phyloP scores from a whole-genome alignment of 768 basidiomycete genomes.

The Rhizopogon vinicolor region DNA sequence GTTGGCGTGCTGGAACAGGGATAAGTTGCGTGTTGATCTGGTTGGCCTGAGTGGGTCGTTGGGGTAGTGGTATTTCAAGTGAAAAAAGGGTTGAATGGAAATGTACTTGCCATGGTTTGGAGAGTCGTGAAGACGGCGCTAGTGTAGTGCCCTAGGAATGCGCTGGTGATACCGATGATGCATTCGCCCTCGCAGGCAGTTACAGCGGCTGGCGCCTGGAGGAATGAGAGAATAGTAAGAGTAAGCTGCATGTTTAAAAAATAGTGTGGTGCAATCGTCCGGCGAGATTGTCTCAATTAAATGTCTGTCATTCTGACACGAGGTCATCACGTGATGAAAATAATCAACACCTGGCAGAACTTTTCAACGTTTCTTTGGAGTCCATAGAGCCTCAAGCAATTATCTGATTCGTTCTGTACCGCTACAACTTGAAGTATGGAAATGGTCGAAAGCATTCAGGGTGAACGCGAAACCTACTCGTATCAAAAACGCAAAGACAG shows the following conservation, averaged over 20 bases:
- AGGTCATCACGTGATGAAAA: background rate
- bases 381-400: background rate
- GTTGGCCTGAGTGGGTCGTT: constrained; percentile 24
- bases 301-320: too few relatives aligned
- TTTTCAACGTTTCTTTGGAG: too few relatives aligned
- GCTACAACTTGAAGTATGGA: background rate
- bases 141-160: constrained; percentile 48
- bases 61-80: background rate
- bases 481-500: background rate
- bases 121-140: constrained; percentile 35
- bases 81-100: background rate
- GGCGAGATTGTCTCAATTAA: too few relatives aligned
- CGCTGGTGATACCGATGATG: constrained; percentile 53
- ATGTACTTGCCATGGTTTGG: constrained; percentile 36
- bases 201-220: constrained; percentile 34
- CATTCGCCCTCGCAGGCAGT: constrained; percentile 70
- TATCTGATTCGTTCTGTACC: background rate
- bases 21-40: constrained; percentile 31
- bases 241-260: constrained; percentile 13
- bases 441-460: background rate
- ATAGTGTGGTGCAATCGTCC: constrained; percentile 2
- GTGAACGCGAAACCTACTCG: background rate
- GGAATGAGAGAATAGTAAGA: constrained; percentile 17
- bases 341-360: background rate
- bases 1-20: constrained; percentile 18